Base-by-base conservation (phyloP, 768 basidiomycete species). In the Boletus pseudo-olivaceus region DNA sequence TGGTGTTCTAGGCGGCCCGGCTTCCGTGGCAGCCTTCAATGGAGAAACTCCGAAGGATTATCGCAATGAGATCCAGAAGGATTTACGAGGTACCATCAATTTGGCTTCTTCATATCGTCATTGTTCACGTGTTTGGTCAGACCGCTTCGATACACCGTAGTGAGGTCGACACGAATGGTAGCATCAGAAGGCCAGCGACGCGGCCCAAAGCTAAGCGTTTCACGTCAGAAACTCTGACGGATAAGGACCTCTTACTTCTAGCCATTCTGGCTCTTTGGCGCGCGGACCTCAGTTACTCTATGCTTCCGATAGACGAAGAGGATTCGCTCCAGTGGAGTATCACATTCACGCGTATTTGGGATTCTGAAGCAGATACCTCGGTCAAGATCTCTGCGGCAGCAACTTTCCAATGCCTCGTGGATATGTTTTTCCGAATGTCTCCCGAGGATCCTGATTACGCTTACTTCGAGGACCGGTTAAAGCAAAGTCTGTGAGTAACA, bases 181-280 rank as follows among this genome's bases (percentile, higher is more conserved):
- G 75, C 50, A 59, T 78, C 47, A 84, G 81, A 63, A 79, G 82
- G 43, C 59, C 78, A 14, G 75, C 81, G 5, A 59, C 71, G 3
- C 77, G 84, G 17, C 90, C 90, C 4, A 87, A 82, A 65, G 79
- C 79, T 11, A 83, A 82, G 54, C 80, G 81, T 1, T 76, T 75
- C 30, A 76, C 77, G 2, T 73, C 75, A 5, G 85, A 88, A 64
- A 79, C 83, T 2, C 72, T 90, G 4, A 73, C 78, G 0, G 88
- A 90, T 57, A 75, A 81, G 38, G 90, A 93, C 58, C 74, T 90
- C 15, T 75, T 93, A 9, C 70, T 89, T 10, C 74, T 91, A 3
- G 82, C 80, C 5, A 77, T 90, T n/a, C 71, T 90, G 9, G 77
- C 87, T 0, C 72, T 92, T 30, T 91, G 85, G 84, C 79, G 88